phyloP scores from a whole-genome alignment of 306 rosid species.

The Ochetophila trinervis region DNA sequence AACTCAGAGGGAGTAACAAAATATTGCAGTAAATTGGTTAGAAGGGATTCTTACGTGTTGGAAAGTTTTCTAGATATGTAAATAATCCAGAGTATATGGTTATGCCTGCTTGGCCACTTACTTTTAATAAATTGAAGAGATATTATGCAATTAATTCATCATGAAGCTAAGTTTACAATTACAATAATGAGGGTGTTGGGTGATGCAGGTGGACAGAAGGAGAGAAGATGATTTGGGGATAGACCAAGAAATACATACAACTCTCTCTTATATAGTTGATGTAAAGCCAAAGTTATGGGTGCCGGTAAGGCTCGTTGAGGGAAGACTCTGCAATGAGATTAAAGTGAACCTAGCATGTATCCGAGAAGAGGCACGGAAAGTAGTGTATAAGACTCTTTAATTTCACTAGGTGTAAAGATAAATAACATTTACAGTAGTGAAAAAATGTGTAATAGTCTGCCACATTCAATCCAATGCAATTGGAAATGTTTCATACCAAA shows the following conservation, averaged over 20 bases:
- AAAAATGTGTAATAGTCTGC: no score
- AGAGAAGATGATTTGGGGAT: slow-evolving; percentile 24
- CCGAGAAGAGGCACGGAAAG: slow-evolving; percentile 57
- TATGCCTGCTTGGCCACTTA: no score
- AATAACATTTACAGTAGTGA: no score
- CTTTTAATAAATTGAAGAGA: background rate
- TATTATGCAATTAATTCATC: background rate
- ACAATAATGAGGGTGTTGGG: slow-evolving; percentile 1
- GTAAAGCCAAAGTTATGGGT: slow-evolving; percentile 86
- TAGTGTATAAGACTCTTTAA: background rate
- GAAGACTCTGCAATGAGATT: slow-evolving; percentile 73
- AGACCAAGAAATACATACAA: slow-evolving; percentile 29
- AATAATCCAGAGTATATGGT: no score
- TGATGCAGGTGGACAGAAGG: slow-evolving; percentile 40
- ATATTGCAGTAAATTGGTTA: background rate
- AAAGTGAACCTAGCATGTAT: slow-evolving; percentile 60
- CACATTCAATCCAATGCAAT: no score
- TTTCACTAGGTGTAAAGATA: no score
- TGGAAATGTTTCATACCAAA: no score
- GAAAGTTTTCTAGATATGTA: no score
- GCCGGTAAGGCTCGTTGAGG: slow-evolving; percentile 75
- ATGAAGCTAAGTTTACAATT: background rate
- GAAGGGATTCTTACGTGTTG: no score
- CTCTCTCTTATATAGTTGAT: slow-evolving; percentile 62
- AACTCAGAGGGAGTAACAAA: background rate